Base-by-base conservation (phyloP, 345 rosid genomes). In the Aquilaria sinensis region DNA sequence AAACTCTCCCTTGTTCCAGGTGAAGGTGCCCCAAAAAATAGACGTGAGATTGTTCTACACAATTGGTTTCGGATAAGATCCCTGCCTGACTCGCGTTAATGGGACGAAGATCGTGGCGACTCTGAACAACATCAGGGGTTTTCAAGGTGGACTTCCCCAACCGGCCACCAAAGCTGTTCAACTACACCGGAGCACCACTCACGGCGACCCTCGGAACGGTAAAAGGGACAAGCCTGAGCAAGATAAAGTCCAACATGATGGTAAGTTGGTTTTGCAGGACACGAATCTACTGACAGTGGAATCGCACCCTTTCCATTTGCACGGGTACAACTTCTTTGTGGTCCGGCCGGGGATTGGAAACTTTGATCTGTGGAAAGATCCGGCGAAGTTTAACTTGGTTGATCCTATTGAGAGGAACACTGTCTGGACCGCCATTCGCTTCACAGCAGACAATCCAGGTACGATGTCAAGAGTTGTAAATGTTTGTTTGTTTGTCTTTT, bases 371-470 rank as follows among this genome's bases (percentile, higher is more conserved):
- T 67, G 60, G 3, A 80, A 78, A 65, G 90, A 86, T 67, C 84
- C 87, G 0, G 81, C 82, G 15, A 84, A 63, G 6, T 89, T 71
- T 58, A 86, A 89, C 69, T 70, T 89, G 65, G 73, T 82, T 41
- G 93, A 86, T 73, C 96, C 93, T 9, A 57, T 79, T 3, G 90
- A 84, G 64, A 82, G 96, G 56, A 89, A 86, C 48, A 82, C 96
- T 1, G 83, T 81, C 7, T 78, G 90, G 96, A 87, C 83, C 5
- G 84, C 93, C 14, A 81, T 84, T 53, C 77, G 87, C 6, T 86
- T 83, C 64, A 74, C 80, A 61, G 96, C 93, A 43, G 84, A 89
- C 48, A 84, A 84, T 77, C 90, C 96, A 60, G 90, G 96, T 85
- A 63, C 16, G 1, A 31, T 5, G 23, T 23, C 23, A 23, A 23